Percentiles rank a stretch among this genome's conserved stretches.
phyloP scores from a whole-genome alignment of 768 basidiomycete genomes.

The Leccinum boreale region DNA sequence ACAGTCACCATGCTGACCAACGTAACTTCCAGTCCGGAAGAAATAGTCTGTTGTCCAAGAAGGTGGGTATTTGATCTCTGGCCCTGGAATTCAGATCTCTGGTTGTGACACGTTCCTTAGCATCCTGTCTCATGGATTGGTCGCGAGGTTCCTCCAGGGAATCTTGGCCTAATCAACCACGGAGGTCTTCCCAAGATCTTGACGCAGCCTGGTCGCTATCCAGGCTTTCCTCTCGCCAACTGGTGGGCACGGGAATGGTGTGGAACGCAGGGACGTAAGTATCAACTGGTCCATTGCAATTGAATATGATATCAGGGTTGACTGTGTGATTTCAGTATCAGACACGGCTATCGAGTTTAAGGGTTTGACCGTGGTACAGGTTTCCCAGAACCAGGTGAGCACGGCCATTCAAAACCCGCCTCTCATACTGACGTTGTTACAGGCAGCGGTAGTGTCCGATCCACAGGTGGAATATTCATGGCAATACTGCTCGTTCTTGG shows the following conservation, averaged over 20 bases:
- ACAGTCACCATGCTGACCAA: conserved; percentile 3
- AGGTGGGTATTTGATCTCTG: conserved; percentile 33
- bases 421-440: neutral
- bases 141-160: conserved; percentile 67
- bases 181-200: conserved; percentile 79
- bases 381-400: conserved; percentile 72
- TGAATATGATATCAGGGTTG: neutral
- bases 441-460: conserved; percentile 72
- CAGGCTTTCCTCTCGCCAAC: conserved; percentile 69
- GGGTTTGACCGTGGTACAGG: conserved; percentile 81
- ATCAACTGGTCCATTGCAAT: neutral
- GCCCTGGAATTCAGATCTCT: neutral
- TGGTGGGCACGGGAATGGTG: conserved; percentile 82
- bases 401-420: neutral
- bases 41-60: conserved; percentile 58
- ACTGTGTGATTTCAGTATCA: conserved; percentile 48
- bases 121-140: conserved; percentile 67
- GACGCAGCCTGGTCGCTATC: conserved; percentile 74
- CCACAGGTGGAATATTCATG: conserved; percentile 41
- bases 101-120: conserved; percentile 25
- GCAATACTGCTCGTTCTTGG: neutral
- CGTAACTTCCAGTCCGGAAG: conserved; percentile 48
- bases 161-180: conserved; percentile 73
- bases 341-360: conserved; percentile 80
- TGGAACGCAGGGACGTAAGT: conserved; percentile 66